Base-by-base conservation (phyloP, 768 basidiomycete species). In the Amanita thiersii region DNA sequence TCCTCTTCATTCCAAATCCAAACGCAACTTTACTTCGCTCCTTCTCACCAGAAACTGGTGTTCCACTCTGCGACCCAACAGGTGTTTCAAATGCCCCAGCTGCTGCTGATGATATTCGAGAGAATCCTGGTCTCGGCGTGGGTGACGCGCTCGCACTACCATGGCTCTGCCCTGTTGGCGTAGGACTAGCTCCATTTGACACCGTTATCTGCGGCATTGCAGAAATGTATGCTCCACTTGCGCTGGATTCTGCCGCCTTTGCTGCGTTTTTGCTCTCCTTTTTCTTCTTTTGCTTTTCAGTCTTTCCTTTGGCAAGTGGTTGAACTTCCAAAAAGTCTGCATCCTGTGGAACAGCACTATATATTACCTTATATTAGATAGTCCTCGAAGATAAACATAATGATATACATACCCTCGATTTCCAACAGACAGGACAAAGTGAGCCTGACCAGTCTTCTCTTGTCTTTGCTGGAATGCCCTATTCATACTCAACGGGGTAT, bases 401-500 rank as follows among this genome's bases (percentile, higher is more conserved):
- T 9, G n/a, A 7, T 35, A 30, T 17, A 63, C 83, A 15, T 57
- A 90, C 86, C 88, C 88, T 72, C 87, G 73, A 56, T 91, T 94
- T 49, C 92, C 92, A 28, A 94, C 89, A 1, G 88, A 91, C 45
- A 99, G 61, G 12, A 98, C 86, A 63, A 99, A 98, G 54, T 96
- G 92, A 6, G 96, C 94, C 52, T 93, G 87, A 1, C 96, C 94
- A 6, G 87, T 78, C 67, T 90, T 92, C 61, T 92, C 83, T 57
- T 96, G 92, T 43, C 96, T 72, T 40, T 83, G 78, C 55, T 93
- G 84, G 68, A 99, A 99, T 9, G 92, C 93, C 47, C 72, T 78
- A 50, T 83, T 92, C 87, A 97, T 96, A 55, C 89, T 93, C 40
- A 92, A 66, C 2, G 94, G 92, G 1, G 94, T 97, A 64, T 99